These are phyloP conservation scores for Articulospora tetracladia DNA, from an alignment of 495 filamentous ascomycete genomes.

Conservation along the genomic window DNA sequence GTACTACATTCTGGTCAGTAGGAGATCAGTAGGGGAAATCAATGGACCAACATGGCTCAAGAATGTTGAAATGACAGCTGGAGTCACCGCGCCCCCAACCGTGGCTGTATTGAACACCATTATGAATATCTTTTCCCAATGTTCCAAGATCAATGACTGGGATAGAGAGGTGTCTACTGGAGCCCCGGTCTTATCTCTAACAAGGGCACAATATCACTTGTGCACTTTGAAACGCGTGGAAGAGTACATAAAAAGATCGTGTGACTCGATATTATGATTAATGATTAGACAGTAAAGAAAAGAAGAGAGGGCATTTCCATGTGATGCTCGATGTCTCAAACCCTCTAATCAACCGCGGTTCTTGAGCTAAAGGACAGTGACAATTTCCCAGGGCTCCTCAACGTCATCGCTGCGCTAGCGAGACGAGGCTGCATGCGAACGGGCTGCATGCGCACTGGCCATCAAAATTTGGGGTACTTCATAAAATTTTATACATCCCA, in stretches of 20 bases:
- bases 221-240: no score
- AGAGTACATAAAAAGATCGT: no score
- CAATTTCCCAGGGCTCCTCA: not conserved
- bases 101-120: constrained; percentile 64
- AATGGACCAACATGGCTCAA: constrained; percentile 64
- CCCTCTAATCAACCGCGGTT: no score
- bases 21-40: constrained; percentile 2
- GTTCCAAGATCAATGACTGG: not conserved
- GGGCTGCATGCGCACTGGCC: not conserved
- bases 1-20: constrained; percentile 51
- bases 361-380: not conserved
- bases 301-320: no score
- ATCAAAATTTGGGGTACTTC: not conserved
- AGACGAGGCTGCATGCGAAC: not conserved
- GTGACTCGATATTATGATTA: no score
- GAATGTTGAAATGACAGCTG: constrained; percentile 73
- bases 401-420: not conserved
- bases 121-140: constrained; percentile 2
- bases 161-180: no score
- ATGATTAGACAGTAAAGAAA: no score
- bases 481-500: constrained; percentile 2
- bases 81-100: constrained; percentile 69
- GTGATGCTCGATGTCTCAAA: no score
- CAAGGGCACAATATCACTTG: no score
- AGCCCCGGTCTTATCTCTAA: no score